Evolutionary conservation across 1,284 basidiomycete species (phyloP).

Genomic region (Cystobasidium sp.): DNA sequence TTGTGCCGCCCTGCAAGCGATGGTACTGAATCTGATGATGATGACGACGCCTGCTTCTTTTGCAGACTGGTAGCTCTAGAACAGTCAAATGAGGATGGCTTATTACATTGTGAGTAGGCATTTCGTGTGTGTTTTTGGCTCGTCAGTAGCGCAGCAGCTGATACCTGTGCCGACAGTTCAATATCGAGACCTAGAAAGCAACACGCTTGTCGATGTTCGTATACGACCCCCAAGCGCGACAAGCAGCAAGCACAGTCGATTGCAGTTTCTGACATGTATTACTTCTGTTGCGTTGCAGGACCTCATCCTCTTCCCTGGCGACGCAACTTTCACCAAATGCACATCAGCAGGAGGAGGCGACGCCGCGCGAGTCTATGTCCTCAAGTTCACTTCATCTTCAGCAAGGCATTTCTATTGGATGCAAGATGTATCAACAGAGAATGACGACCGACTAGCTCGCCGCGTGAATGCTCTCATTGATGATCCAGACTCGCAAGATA

Average conservation of each 20-base stretch:
- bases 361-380: constrained; percentile 51
- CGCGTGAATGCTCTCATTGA: constrained; percentile 54
- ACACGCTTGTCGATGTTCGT: constrained; percentile 46
- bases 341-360: constrained; percentile 41
- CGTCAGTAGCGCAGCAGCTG: neutral
- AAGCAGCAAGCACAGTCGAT: neutral
- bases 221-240: neutral
- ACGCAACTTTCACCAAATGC: constrained; percentile 48
- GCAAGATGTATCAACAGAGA: constrained; percentile 50
- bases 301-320: constrained; percentile 53
- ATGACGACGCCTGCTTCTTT: neutral
- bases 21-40: constrained; percentile 44
- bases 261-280: neutral
- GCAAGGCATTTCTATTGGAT: constrained; percentile 54
- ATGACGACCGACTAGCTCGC: constrained; percentile 42
- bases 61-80: constrained; percentile 43
- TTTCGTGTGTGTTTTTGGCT: neutral
- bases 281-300: constrained; percentile 33
- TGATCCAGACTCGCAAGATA: constrained; percentile 35
- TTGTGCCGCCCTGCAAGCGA: constrained; percentile 49
- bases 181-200: constrained; percentile 52
- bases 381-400: constrained; percentile 53
- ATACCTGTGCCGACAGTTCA: constrained; percentile 44
- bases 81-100: constrained; percentile 52
- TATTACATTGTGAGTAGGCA: constrained; percentile 50